Evolutionary conservation across 768 basidiomycete genomes (phyloP), one percentile per base, ranked within the genome.

Genomic region (Amanita inopinata): DNA sequence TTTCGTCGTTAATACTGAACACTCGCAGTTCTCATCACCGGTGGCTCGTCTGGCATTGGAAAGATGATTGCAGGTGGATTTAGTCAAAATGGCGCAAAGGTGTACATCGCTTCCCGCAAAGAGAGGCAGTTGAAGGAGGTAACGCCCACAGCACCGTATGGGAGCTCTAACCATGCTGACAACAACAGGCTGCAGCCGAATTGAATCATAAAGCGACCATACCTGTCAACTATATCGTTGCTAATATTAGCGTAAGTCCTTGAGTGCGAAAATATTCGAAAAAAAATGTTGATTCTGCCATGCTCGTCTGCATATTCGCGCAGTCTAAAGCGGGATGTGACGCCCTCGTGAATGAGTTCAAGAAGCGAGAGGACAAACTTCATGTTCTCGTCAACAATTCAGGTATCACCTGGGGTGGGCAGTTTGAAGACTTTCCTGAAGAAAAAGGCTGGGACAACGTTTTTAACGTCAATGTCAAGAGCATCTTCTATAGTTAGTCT

Each of bases 81-180:
- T 51, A 84, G 82, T 1, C 76, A 81, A 61, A 91, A 92, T 53
- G 90, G 90, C 9, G 86, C 82, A 24, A 82, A 78, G 51, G 90
- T 94, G 31, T 91, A 92, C 63, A 90, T 93, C 50, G 88, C 90
- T 10, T 80, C 86, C 8, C 70, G 90, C 43, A 91, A 89, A 56
- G 84, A 87, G 63, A 57, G 67, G 14, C 81, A 83, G 52, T 69
- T 93, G 45, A 77, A 83, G 62, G 74, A 83, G 70, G 85, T 57
- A 25, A 35, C 37, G 11, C 17, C 22, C 10, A 6, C 5, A 28
- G 12, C 31, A 18, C 18, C 17, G n/a, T 12, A 12, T 24, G 19
- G 15, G 18, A 22, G 8, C 17, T 30, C 15, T 14, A 10, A 34
- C 9, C 17, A 8, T 25, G 8, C 23, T 27, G 11, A 12, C 14